Evolutionary conservation across 306 rosid genomes (phyloP).

Genomic region (Cyamopsis tetragonoloba): DNA sequence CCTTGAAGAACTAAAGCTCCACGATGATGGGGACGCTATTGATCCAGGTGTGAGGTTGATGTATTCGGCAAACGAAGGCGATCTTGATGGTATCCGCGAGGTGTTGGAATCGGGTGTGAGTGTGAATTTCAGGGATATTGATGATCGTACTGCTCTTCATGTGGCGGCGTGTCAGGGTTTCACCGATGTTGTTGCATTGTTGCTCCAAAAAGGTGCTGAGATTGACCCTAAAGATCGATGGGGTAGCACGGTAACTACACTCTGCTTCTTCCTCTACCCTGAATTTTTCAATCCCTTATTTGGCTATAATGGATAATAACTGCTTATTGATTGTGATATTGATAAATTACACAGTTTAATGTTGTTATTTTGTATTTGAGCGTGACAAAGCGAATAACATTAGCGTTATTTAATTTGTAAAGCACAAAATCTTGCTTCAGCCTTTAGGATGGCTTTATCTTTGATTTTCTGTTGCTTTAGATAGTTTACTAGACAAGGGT

Average conservation of each 20-base stretch:
- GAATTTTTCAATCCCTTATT: background rate
- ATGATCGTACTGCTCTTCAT: slow-evolving; percentile 83
- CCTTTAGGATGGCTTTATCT: background rate
- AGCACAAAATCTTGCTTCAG: background rate
- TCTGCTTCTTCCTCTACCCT: background rate
- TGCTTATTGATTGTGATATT: slow-evolving; percentile 11
- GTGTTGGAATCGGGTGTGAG: slow-evolving; percentile 56
- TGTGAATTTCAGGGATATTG: slow-evolving; percentile 74
- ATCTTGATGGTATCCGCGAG: slow-evolving; percentile 75
- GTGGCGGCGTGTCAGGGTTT: slow-evolving; percentile 84
- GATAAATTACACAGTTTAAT: background rate
- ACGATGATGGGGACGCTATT: slow-evolving; percentile 30
- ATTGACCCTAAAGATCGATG: slow-evolving; percentile 82
- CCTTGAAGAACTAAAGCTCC: slow-evolving; percentile 5
- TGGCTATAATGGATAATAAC: background rate
- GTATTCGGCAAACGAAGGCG: slow-evolving; percentile 80
- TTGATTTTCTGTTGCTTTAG: background rate
- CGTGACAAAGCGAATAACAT: background rate
- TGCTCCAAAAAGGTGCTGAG: slow-evolving; percentile 71
- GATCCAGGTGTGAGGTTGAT: slow-evolving; percentile 68
- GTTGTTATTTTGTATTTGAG: background rate
- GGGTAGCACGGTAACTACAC: slow-evolving; percentile 78
- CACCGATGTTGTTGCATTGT: slow-evolving; percentile 58
- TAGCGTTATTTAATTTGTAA: background rate
- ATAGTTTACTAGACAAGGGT: slow-evolving; percentile 7